Percentiles rank a stretch among this genome's conserved stretches.
Evolutionary conservation across 306 rosid genomes (phyloP).

Genomic region (Dalbergia cultrata): DNA sequence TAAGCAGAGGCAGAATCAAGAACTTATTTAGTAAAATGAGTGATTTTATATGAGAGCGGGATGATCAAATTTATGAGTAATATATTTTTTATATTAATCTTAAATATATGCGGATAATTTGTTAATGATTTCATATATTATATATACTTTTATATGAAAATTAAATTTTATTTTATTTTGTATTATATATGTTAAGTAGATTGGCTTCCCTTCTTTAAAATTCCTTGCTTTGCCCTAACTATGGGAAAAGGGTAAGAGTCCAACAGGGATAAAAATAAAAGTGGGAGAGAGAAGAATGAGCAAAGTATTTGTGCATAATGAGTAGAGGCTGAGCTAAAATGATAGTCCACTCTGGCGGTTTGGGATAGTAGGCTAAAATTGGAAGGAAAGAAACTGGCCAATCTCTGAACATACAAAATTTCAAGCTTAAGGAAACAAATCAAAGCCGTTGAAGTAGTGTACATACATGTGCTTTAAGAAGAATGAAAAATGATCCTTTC

Average conservation of each 20-base stretch:
- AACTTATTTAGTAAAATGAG: too few species aligned
- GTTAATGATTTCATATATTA: too few species aligned
- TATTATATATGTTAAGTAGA: too few species aligned
- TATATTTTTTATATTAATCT: too few species aligned
- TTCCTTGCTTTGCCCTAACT: too few species aligned
- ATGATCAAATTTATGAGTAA: too few species aligned
- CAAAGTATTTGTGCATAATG: slow-evolving; percentile 20
- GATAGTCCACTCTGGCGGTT: slow-evolving; percentile 49
- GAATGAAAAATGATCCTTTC: slow-evolving; percentile 54
- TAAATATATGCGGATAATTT: too few species aligned
- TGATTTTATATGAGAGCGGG: too few species aligned
- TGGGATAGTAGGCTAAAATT: slow-evolving; percentile 46
- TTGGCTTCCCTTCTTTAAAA: too few species aligned
- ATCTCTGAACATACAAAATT: neutral
- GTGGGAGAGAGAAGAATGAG: neutral
- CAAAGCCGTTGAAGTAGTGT: slow-evolving; percentile 15
- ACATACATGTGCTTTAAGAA: slow-evolving; percentile 37
- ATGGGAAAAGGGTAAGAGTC: neutral
- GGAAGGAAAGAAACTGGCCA: slow-evolving; percentile 46
- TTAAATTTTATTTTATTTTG: too few species aligned
- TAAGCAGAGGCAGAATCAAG: too few species aligned
- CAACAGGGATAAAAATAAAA: neutral
- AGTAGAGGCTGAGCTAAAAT: slow-evolving; percentile 46
- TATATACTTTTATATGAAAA: too few species aligned
- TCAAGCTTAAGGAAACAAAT: slow-evolving; percentile 57